Evolutionary conservation across 192 early-diverging fungal genomes (phyloP).

Genomic region (Linnemannia exigua): DNA sequence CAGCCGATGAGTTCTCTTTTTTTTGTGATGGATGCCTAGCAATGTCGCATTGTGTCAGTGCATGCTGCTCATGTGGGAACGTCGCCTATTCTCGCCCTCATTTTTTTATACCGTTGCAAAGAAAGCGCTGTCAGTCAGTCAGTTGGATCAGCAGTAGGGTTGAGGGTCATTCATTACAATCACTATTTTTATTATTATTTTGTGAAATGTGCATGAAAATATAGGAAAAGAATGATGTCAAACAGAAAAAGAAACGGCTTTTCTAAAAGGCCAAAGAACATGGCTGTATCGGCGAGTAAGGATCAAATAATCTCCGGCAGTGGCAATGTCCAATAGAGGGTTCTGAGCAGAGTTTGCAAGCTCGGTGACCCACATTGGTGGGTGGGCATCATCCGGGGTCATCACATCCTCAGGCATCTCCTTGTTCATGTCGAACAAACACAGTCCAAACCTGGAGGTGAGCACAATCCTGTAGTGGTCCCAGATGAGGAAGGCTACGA

Average conservation of each 20-base stretch:
- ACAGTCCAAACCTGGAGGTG: conserved; percentile 23
- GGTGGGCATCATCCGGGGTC: background rate
- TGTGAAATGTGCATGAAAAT: background rate
- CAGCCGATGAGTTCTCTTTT: no score
- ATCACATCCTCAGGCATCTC: conserved; percentile 12
- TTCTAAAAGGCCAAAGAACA: conserved; percentile 32
- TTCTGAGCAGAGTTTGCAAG: conserved; percentile 16
- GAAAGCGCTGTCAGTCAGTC: no score
- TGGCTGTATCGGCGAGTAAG: conserved; percentile 29
- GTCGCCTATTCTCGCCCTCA: no score
- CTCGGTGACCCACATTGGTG: conserved; percentile 18
- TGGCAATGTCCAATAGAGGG: conserved; percentile 32
- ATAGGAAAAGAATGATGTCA: background rate
- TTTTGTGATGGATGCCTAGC: no score
- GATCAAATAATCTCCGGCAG: conserved; percentile 26
- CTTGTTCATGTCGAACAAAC: conserved; percentile 38
- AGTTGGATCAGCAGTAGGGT: no score
- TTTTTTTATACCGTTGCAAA: no score
- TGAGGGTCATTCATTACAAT: no score
- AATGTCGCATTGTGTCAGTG: no score
- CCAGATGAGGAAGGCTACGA: conserved; percentile 44
- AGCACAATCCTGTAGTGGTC: conserved; percentile 38
- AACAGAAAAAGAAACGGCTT: background rate
- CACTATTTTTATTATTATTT: background rate
- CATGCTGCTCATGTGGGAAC: no score